phyloP scores from a whole-genome alignment of 306 rosid genomes.

The Glycine soja region DNA sequence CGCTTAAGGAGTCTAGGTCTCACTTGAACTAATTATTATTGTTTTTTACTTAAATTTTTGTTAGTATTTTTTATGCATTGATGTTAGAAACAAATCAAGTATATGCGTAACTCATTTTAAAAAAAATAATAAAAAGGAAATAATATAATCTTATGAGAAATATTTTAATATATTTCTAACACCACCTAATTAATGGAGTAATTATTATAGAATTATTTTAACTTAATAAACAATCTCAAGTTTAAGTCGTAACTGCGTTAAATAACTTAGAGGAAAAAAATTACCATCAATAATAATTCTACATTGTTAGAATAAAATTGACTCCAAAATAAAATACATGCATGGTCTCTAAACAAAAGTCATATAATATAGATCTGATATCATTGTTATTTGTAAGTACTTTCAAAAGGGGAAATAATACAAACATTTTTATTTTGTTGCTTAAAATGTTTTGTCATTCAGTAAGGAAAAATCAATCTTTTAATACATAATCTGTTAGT shows the following conservation, averaged over 20 bases:
- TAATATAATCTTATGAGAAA: too few relatives aligned
- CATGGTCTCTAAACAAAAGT: not conserved
- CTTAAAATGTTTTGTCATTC: not conserved
- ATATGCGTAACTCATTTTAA: not conserved
- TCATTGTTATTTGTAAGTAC: not conserved
- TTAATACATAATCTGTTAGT: not conserved
- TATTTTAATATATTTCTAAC: not conserved
- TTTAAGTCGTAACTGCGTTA: too few relatives aligned
- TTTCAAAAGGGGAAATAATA: not conserved
- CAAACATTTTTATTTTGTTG: not conserved
- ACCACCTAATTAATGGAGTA: too few relatives aligned
- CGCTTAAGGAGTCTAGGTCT: too few relatives aligned
- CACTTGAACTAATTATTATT: too few relatives aligned
- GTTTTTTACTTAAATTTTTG: not conserved
- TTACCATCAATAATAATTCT: too few relatives aligned
- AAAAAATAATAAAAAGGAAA: too few relatives aligned
- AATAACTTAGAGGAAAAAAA: too few relatives aligned
- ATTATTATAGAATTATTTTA: too few relatives aligned
- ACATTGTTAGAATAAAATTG: too few relatives aligned
- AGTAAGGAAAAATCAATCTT: not conserved
- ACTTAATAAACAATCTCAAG: too few relatives aligned
- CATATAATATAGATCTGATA: not conserved
- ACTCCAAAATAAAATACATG: too few relatives aligned
- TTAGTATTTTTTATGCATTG: not conserved
- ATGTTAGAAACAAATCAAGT: not conserved